These are phyloP conservation scores for Talaromyces sp. DNA, from an alignment of 2,329 filamentous ascomycete species.

Conservation along the genomic window DNA sequence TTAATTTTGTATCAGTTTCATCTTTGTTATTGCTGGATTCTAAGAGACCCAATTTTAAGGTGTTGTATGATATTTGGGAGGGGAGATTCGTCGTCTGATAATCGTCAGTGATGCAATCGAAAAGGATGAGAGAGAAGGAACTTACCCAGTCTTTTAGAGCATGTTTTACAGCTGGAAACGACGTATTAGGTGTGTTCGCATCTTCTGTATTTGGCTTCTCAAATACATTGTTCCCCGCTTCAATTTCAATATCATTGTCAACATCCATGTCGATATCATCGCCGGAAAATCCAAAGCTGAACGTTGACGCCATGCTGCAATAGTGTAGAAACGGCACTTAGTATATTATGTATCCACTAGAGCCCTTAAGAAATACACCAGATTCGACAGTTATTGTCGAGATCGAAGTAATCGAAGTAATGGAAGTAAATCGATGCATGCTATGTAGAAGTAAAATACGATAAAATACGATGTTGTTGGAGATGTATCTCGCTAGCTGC, in stretches of 20 bases:
- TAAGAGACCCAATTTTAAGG: slow-evolving; percentile 31
- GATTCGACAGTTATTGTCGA: too few species aligned
- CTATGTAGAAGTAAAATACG: slow-evolving; percentile 9
- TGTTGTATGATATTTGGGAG: slow-evolving; percentile 60
- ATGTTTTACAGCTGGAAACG: slow-evolving; percentile 20
- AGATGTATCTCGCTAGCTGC: not conserved
- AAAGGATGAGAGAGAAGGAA: not conserved
- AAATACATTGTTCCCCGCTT: slow-evolving; percentile 49
- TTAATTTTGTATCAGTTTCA: not conserved
- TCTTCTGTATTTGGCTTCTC: slow-evolving; percentile 40
- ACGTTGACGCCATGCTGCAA: slow-evolving; percentile 41
- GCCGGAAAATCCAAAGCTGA: slow-evolving; percentile 60
- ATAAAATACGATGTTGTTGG: not conserved
- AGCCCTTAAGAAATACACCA: too few species aligned
- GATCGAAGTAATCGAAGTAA: too few species aligned
- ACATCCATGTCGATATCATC: slow-evolving; percentile 57
- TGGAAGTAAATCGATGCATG: too few species aligned
- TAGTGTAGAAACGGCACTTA: too few species aligned
- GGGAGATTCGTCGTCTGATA: slow-evolving; percentile 55
- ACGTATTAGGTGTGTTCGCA: not conserved
- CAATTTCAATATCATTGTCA: slow-evolving; percentile 5
- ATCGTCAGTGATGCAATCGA: not conserved
- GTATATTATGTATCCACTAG: too few species aligned
- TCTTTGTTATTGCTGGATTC: not conserved
- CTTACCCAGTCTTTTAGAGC: slow-evolving; percentile 11